Evolutionary conservation across 2,329 filamentous ascomycete species (phyloP), one percentile per base, ranked within the genome.

Genomic region (Fusarium lateritium): DNA sequence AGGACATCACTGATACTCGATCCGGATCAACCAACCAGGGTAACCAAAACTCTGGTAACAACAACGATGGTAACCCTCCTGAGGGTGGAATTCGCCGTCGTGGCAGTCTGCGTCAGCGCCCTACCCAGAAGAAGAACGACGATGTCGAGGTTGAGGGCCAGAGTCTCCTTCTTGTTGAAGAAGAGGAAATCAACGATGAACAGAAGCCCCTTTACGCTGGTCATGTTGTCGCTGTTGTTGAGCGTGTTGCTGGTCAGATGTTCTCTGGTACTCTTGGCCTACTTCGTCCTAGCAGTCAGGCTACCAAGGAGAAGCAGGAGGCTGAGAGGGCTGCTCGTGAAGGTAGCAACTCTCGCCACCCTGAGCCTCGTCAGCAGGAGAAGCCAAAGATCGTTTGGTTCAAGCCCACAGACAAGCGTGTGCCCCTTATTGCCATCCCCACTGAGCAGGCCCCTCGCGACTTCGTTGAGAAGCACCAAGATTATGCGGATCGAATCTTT

Each of bases 301-400:
- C 96, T 51, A 99, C 96, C 58, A 99, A 98, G 84, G 96, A 99
- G 84, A 98, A 98, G 84, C 96, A 99, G 80, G 96, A 99, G 80
- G 96, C 96, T 44, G 96, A 99, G 84, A 91, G 96, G 68, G 92
- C 93, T 71, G 94, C 94, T 73, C 91, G 95, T 73, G 95, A 98
- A 78, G 95, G 94, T 67, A 87, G 85, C 70, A 86, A 87, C 69
- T 82, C 83, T 55, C 90, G 92, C 67, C 88, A 91, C 54, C 91
- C 96, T 70, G 93, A 94, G 65, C 91, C 92, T 70, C 93, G 94
- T 55, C 80, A 81, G 55, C 94, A 97, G 78, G 96, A 99, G 70
- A 98, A 98, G 83, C 96, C 96, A 68, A 99, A 99, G 89, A 99
- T 99, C 82, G 96, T 99, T 42, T 99, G 96, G 96, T 99, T 99